A percentile compares a stretch with the other conserved stretches of the same genome.
Evolutionary conservation across 2,329 filamentous ascomycete genomes (phyloP).

Genomic region (Fusarium sp.): DNA sequence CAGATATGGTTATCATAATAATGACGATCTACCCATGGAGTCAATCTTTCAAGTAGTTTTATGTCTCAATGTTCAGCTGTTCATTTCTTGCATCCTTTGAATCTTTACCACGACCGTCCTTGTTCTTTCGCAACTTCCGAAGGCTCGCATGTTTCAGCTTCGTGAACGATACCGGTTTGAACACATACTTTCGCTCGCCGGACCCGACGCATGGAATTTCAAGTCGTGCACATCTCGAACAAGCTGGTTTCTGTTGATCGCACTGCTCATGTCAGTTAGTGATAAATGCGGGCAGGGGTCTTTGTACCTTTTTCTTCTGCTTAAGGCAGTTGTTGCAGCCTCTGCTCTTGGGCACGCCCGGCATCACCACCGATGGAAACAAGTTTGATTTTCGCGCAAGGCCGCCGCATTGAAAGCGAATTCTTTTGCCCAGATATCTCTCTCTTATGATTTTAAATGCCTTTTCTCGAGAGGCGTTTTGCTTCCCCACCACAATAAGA

Average conservation of each 20-base stretch:
- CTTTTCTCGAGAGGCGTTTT: not conserved
- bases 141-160: not conserved
- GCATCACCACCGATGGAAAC: constrained; percentile 49
- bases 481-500: not conserved
- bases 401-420: not conserved
- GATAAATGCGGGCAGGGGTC: not conserved
- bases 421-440: rapidly evolving
- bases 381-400: not conserved
- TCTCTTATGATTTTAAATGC: not conserved
- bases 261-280: constrained; percentile 50
- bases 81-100: not conserved
- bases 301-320: constrained; percentile 63
- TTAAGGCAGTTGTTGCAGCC: constrained; percentile 62
- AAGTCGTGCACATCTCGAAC: constrained; percentile 59
- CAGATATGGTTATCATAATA: not conserved
- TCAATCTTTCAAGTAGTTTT: not conserved
- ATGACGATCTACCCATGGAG: rapidly evolving
- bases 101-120: not conserved
- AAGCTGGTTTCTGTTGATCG: constrained; percentile 56
- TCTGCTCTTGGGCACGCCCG: constrained; percentile 61
- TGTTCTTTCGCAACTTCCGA: not conserved
- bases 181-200: constrained; percentile 60
- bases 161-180: constrained; percentile 51
- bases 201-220: constrained; percentile 58
- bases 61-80: not conserved